Base-by-base conservation (phyloP, 2,329 filamentous ascomycete species). In the Fusarium sterilihyphosum region DNA sequence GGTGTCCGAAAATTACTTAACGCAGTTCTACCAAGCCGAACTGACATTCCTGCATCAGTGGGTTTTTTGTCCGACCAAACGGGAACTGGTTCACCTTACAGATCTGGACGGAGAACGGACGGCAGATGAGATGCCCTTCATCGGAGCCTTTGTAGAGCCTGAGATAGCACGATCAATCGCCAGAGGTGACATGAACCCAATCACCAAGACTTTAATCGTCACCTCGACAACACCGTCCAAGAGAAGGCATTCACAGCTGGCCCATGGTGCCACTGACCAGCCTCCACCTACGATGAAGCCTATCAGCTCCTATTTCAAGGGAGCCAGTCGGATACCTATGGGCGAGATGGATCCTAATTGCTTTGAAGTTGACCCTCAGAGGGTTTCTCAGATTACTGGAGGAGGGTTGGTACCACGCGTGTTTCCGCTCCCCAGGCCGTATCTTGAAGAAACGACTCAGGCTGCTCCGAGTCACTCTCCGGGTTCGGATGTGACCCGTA, bases 41-140 rank as follows among this genome's bases (percentile, higher is more conserved):
- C 86, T 94, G 76, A 98, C 96, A 0, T 99, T 99, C 79, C 84
- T 98, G 24, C 93, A 98, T 79, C 96, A 98, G 84, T 93, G 96
- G 83, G 96, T 98, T 7, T 99, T 94, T 81, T 98, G 96, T 80
- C 95, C 96, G 1, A 85, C 87, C 43, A 87, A 88, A 47, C 87
- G 92, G 66, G 85, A 90, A 70, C 83, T 98, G 50, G 93, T 98
- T 46, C 91, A 94, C 69, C 86, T 98, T 67, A 96, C 91, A 2
- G 86, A 90, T 20, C 88, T 92, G 1, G 89, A 90, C 2, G 84
- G 88, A 11, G 89, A 89, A 9, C 81, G 94, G 29, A 89, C 91
- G 31, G 85, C 92, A 2, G 89, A 91, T 16, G 89, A 92, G 47
- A 92, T 98, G 87, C 89, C 92, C 2, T 98, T 93, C 78, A 94